phyloP scores from a whole-genome alignment of 2,329 filamentous ascomycete genomes.

The Albophoma yamanashiensis region DNA sequence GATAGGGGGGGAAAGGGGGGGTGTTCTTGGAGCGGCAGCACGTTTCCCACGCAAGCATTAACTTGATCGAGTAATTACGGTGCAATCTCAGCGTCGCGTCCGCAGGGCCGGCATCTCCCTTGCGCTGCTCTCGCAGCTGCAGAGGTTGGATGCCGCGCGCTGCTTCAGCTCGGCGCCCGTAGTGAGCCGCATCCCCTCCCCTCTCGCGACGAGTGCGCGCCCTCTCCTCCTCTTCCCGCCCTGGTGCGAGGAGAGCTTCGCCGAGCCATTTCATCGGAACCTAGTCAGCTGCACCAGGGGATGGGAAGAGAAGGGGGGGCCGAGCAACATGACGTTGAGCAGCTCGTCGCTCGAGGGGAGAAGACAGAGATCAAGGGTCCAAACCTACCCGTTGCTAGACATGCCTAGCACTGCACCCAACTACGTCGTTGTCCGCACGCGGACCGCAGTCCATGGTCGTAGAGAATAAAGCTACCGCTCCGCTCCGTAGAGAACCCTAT shows the following conservation, averaged over 20 bases:
- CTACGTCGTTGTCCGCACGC: constrained; percentile 3
- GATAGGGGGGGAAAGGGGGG: constrained; percentile 10
- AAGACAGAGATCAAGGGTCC: constrained; percentile 28
- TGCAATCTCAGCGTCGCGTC: constrained; percentile 83
- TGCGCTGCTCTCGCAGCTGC: constrained; percentile 1
- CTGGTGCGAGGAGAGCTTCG: background rate
- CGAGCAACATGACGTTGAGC: background rate
- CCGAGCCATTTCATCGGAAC: background rate
- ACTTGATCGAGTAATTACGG: constrained; percentile 97
- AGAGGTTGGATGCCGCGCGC: constrained; percentile 40
- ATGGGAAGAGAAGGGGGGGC: background rate
- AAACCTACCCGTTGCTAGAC: constrained; percentile 26
- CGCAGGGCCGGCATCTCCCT: constrained; percentile 31
- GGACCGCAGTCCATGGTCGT: background rate
- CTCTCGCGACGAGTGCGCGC: constrained; percentile 4
- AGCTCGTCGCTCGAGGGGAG: constrained; percentile 11
- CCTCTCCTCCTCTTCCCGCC: background rate
- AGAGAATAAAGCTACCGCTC: constrained; percentile 50
- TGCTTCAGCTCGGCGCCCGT: constrained; percentile 65
- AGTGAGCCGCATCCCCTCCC: constrained; percentile 58
- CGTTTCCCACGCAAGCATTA: constrained; percentile 98
- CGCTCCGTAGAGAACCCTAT: constrained; percentile 38
- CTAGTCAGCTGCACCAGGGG: background rate
- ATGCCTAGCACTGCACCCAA: constrained; percentile 8
- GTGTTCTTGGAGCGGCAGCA: constrained; percentile 67